phyloP scores from a whole-genome alignment of 2,329 filamentous ascomycete genomes.

The Biscogniauxia sp. region DNA sequence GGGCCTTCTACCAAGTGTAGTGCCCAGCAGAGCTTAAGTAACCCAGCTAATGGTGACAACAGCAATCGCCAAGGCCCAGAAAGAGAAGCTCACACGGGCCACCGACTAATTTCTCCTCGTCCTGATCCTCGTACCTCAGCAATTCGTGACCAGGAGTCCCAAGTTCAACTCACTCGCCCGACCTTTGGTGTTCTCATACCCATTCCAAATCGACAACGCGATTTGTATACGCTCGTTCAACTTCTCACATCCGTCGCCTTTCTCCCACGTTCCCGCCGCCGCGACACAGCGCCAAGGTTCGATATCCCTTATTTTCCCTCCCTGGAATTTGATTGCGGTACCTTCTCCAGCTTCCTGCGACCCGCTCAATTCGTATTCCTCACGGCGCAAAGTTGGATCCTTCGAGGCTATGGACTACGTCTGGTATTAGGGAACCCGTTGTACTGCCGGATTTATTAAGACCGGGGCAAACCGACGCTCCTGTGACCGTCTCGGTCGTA shows the following conservation, averaged over 20 bases:
- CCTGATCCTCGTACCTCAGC: constrained; percentile 3
- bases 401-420: constrained; percentile 30
- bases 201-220: not conserved
- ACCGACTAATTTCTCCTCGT: constrained; percentile 1
- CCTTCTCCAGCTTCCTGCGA: not conserved
- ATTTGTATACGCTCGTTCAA: not conserved
- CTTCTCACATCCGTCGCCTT: not conserved
- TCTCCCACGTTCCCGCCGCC: not conserved
- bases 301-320: not conserved
- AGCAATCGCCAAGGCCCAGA: not conserved
- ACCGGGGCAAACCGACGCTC: constrained; percentile 23
- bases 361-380: constrained; percentile 1
- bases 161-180: not conserved
- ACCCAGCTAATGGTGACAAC: not conserved
- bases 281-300: not conserved
- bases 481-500: constrained; percentile 25
- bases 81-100: constrained; percentile 7
- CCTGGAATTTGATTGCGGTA: not conserved
- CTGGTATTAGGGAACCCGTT: constrained; percentile 18
- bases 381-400: constrained; percentile 8
- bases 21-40: constrained; percentile 8
- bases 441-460: constrained; percentile 14
- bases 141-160: constrained; percentile 1
- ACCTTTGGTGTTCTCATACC: not conserved
- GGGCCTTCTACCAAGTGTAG: constrained; percentile 4